Conservation (phyloP, 345 rosid genomes). For the Pistacia integerrima region DNA sequence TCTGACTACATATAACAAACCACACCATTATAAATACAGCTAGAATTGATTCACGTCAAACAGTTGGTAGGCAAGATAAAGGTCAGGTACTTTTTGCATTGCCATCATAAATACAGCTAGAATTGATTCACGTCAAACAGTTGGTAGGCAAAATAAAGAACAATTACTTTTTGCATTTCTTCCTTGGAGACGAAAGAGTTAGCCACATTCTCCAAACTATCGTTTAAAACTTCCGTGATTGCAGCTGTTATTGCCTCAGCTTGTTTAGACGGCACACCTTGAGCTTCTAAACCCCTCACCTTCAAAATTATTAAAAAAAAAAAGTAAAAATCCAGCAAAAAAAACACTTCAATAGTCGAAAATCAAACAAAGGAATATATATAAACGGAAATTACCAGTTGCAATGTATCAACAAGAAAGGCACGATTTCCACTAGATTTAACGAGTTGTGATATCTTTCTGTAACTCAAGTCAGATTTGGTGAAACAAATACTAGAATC, state of each 20-base stretch:
- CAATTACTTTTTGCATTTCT: conserved; percentile 83
- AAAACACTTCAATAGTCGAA: background rate
- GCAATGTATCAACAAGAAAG: conserved; percentile 92
- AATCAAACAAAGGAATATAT: background rate
- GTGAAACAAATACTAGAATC: conserved; percentile 29
- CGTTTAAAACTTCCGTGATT: conserved; percentile 82
- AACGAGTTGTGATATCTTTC: conserved; percentile 63
- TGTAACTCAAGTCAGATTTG: conserved; percentile 24
- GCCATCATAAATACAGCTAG: background rate
- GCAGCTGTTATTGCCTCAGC: conserved; percentile 93
- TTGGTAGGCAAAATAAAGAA: background rate
- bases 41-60: no score
- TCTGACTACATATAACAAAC: conserved; percentile 45
- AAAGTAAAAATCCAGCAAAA: background rate
- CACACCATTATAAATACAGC: no score
- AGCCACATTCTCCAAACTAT: conserved; percentile 87
- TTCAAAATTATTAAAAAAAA: conserved; percentile 7
- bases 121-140: background rate
- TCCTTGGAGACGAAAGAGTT: conserved; percentile 77
- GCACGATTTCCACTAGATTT: conserved; percentile 72
- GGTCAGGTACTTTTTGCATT: no score
- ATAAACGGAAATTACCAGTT: conserved; percentile 48
- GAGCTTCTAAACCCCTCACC: conserved; percentile 89
- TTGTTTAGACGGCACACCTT: conserved; percentile 89
- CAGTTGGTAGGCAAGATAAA: no score